phyloP scores from a whole-genome alignment of 768 basidiomycete species.

The Tylopilus subfusipes region DNA sequence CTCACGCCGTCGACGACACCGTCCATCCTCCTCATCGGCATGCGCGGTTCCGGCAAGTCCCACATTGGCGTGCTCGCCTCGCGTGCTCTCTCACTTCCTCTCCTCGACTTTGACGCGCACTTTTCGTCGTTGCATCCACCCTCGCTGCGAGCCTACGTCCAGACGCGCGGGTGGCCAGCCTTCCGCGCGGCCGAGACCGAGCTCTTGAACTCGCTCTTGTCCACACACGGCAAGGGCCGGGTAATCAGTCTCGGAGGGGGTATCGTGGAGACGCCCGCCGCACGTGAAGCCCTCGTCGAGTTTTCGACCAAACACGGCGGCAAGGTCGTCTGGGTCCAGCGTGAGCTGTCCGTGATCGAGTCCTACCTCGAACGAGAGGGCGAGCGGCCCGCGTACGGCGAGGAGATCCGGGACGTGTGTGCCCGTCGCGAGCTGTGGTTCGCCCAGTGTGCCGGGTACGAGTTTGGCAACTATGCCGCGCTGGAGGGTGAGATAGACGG shows the following conservation, averaged over 20 bases:
- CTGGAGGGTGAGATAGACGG: constrained; percentile 33
- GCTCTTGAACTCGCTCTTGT: constrained; percentile 65
- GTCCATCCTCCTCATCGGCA: constrained; percentile 81
- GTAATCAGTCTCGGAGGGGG: constrained; percentile 93
- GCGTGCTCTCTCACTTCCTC: constrained; percentile 62
- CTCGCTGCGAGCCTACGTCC: constrained; percentile 72
- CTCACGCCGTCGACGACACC: constrained; percentile 37
- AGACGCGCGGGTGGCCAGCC: constrained; percentile 79
- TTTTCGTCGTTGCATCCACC: constrained; percentile 65
- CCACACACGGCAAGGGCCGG: constrained; percentile 51
- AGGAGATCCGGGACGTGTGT: constrained; percentile 82
- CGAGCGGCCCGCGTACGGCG: constrained; percentile 83
- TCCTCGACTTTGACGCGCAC: constrained; percentile 81
- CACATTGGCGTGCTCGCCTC: constrained; percentile 81
- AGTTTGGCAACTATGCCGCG: constrained; percentile 75
- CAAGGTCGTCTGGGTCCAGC: constrained; percentile 79
- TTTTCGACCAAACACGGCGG: constrained; percentile 57
- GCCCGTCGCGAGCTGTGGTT: constrained; percentile 84
- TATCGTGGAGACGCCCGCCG: constrained; percentile 80
- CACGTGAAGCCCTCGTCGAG: constrained; percentile 66
- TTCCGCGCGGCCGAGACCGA: constrained; percentile 81
- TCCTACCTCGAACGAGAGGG: constrained; percentile 74
- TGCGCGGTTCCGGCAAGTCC: constrained; percentile 97
- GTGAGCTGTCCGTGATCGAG: constrained; percentile 79
- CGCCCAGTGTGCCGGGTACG: constrained; percentile 72